Evolutionary conservation across 2,329 filamentous ascomycete species (phyloP).

Genomic region (Aureobasidium sp.): DNA sequence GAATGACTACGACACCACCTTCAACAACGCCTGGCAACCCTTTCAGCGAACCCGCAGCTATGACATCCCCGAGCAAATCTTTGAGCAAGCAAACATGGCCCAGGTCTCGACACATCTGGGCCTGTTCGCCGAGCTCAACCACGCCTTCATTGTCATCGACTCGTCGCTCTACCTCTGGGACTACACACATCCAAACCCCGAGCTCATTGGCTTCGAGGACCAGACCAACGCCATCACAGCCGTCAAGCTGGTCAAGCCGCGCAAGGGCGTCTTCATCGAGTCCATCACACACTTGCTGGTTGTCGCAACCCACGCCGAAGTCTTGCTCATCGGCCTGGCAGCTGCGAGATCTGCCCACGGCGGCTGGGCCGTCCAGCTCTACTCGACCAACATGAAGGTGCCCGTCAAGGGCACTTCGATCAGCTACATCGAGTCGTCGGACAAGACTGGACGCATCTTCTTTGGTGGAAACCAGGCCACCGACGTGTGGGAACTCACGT

Average conservation of each 20-base stretch:
- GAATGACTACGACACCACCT: slow-evolving; percentile 78
- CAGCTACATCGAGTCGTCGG: slow-evolving; percentile 67
- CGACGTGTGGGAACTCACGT: slow-evolving; percentile 88
- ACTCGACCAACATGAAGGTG: slow-evolving; percentile 79
- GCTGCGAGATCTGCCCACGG: slow-evolving; percentile 56
- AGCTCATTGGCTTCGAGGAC: slow-evolving; percentile 87
- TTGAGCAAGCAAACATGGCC: slow-evolving; percentile 82
- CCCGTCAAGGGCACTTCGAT: slow-evolving; percentile 69
- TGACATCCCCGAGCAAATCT: slow-evolving; percentile 82
- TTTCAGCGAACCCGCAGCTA: slow-evolving; percentile 84
- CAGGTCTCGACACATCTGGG: slow-evolving; percentile 91
- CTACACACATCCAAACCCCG: slow-evolving; percentile 84
- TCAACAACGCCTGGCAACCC: slow-evolving; percentile 64
- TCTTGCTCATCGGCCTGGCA: slow-evolving; percentile 78
- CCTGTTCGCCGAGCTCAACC: slow-evolving; percentile 85
- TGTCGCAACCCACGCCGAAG: slow-evolving; percentile 75
- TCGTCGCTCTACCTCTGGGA: slow-evolving; percentile 97
- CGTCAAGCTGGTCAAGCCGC: slow-evolving; percentile 80
- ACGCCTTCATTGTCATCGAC: slow-evolving; percentile 93
- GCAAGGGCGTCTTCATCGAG: slow-evolving; percentile 75
- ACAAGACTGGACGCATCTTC: slow-evolving; percentile 79
- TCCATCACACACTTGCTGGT: slow-evolving; percentile 83
- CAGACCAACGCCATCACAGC: slow-evolving; percentile 79
- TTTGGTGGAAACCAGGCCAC: slow-evolving; percentile 73
- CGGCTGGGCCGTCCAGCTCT: slow-evolving; percentile 65